phyloP scores from a whole-genome alignment of 805 yeast species.

The Candida gorgasii region DNA sequence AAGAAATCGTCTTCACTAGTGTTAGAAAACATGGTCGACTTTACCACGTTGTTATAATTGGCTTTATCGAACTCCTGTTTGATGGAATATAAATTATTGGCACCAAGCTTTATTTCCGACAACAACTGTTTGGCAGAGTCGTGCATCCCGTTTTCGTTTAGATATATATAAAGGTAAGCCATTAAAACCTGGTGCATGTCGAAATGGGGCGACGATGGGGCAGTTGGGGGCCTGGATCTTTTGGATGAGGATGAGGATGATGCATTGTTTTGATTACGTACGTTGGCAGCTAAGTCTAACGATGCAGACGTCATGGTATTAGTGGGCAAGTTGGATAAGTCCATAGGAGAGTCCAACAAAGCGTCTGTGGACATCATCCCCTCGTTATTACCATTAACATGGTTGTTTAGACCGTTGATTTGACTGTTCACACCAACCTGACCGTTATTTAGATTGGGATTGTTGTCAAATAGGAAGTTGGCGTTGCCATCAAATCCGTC shows the following conservation, averaged over 20 bases:
- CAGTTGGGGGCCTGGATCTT: slow-evolving; percentile 9
- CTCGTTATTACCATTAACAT: not conserved
- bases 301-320: not conserved
- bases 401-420: not conserved
- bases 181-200: slow-evolving; percentile 43
- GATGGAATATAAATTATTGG: slow-evolving; percentile 13
- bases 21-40: slow-evolving; percentile 34
- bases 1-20: slow-evolving; percentile 46
- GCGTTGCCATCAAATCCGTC: not conserved
- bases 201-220: slow-evolving; percentile 11
- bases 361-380: not conserved
- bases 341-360: slow-evolving; percentile 5
- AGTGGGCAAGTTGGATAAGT: not conserved
- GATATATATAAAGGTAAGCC: slow-evolving; percentile 54
- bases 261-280: not conserved
- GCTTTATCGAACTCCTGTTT: slow-evolving; percentile 15
- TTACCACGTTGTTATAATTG: slow-evolving; percentile 15
- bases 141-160: slow-evolving; percentile 46
- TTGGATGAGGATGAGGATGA: not conserved
- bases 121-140: slow-evolving; percentile 53
- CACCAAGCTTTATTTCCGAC: slow-evolving; percentile 13
- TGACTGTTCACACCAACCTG: slow-evolving; percentile 2
- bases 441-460: not conserved
- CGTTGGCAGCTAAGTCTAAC: not conserved
- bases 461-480: slow-evolving; percentile 1